phyloP scores from a whole-genome alignment of 768 basidiomycete species.

The Tulasnella sp. region DNA sequence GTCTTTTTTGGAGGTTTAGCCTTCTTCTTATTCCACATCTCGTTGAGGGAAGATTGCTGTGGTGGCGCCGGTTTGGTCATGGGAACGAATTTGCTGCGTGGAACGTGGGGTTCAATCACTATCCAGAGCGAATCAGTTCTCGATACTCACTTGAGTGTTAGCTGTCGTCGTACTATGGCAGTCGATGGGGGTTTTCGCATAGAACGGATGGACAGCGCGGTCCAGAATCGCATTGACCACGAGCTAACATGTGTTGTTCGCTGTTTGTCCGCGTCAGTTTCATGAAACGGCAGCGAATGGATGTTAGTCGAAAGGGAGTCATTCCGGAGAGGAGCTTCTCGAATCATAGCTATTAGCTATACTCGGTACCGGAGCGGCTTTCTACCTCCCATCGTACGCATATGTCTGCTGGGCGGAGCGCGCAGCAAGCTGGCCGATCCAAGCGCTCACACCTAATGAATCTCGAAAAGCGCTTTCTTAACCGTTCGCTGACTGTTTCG shows the following conservation, averaged over 20 bases:
- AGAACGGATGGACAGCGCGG: slow-evolving; percentile 2
- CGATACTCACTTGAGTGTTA: slow-evolving; percentile 6
- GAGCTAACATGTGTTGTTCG: background rate
- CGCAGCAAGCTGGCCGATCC: background rate
- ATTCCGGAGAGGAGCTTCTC: background rate
- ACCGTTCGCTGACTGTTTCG: background rate
- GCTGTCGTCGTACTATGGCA: slow-evolving; percentile 15
- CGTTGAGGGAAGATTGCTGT: slow-evolving; percentile 73
- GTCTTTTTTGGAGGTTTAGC: slow-evolving; percentile 33
- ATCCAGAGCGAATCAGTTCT: background rate
- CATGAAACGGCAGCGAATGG: too few relatives aligned
- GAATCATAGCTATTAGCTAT: background rate
- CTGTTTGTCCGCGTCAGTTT: background rate
- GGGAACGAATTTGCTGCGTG: slow-evolving; percentile 58
- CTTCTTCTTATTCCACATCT: slow-evolving; percentile 61
- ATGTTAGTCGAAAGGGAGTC: background rate
- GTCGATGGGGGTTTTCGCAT: slow-evolving; percentile 7
- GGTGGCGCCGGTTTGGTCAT: slow-evolving; percentile 68
- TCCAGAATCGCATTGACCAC: background rate
- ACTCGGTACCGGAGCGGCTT: too few relatives aligned
- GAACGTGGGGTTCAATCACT: background rate
- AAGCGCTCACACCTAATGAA: background rate
- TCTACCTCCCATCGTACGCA: too few relatives aligned
- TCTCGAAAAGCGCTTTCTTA: background rate
- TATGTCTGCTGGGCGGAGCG: background rate